These are phyloP conservation scores for Cylindrotheca fusiformis DNA, from an alignment of 108 stramenopile genomes.

Conservation along the genomic window DNA sequence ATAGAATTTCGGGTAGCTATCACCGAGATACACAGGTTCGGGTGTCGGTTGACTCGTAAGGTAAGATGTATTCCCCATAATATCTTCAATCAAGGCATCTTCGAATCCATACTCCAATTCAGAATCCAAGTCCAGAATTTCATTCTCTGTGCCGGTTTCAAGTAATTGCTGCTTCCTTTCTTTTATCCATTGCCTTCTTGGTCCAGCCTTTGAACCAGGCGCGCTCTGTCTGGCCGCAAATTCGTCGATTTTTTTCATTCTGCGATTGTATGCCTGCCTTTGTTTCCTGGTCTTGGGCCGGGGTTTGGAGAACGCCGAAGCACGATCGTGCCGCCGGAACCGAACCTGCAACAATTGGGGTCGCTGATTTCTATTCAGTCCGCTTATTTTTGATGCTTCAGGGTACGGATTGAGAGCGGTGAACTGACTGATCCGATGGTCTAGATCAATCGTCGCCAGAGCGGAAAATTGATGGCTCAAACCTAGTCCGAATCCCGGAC, in stretches of 20 bases:
- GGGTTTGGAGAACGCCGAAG: conserved; percentile 46
- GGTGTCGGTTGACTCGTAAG: conserved; percentile 72
- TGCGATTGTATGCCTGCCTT: conserved; percentile 54
- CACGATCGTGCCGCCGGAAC: conserved; percentile 63
- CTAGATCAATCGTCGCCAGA: no score
- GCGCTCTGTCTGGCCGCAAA: conserved; percentile 47
- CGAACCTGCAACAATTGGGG: conserved; percentile 37
- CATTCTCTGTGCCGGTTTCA: conserved; percentile 19
- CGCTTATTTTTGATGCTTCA: no score
- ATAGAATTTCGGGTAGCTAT: conserved; percentile 46
- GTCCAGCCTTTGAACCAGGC: conserved; percentile 68
- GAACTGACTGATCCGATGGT: no score
- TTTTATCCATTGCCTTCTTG: conserved; percentile 46
- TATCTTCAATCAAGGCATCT: conserved; percentile 76
- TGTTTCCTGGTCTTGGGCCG: conserved; percentile 71
- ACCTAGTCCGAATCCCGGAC: no score
- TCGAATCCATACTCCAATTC: conserved; percentile 67
- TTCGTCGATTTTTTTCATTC: conserved; percentile 25
- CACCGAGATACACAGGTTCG: conserved; percentile 65
- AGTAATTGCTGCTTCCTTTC: conserved; percentile 52
- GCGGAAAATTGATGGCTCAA: no score
- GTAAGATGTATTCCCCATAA: conserved; percentile 71
- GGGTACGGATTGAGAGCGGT: no score
- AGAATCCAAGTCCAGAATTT: conserved; percentile 26
- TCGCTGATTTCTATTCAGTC: no score